Base-by-base conservation (phyloP, 2,329 filamentous ascomycete species). In the Colletotrichum trifolii region DNA sequence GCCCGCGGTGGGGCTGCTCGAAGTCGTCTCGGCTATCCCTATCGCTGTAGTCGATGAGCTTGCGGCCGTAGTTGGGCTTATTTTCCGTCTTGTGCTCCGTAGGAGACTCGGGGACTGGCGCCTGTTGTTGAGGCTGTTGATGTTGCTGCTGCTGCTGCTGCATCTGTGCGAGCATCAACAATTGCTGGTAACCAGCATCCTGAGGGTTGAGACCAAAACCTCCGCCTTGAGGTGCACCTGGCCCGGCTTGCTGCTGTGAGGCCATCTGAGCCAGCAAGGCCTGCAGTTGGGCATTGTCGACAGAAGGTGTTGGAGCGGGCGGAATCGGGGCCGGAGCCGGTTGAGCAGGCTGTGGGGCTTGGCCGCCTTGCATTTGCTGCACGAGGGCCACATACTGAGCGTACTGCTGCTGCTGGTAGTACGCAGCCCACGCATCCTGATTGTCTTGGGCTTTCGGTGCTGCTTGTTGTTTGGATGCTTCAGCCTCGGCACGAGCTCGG, bases 181-280 rank as follows among this genome's bases (percentile, higher is more conserved):
- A 72, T 66, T 79, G 77, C 69, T 79, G 76, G 52, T 81, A 81
- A 4, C 79, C 75, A 5, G 75, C 70, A 42, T 82, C 79, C 54
- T 76, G 76, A 5, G 78, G 74, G 64, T 79, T 77, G 8, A 77
- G 70, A 54, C 73, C 75, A 50, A 68, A 67, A 8, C 71, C 64
- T 39, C 64, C 74, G 62, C 69, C 62, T 38, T 38, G 60, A 12
- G 45, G 54, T 10, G 46, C 17, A 8, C 42, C 38, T 52, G 57
- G 67, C 17, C 60, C n/a, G 6, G 59, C 35, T 46, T 73, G 72
- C 55, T 74, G 71, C 11, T 71, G 62, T 62, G 81, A 79, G 66
- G 76, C 76, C 46, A 82, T 78, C 52, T 78, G 78, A 9, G 79
- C 78, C 42, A 82, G 70, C n/a, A 82, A 76, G 8, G 80, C 81